phyloP scores from a whole-genome alignment of 169 alveolate species.

The Fabrea salina region DNA sequence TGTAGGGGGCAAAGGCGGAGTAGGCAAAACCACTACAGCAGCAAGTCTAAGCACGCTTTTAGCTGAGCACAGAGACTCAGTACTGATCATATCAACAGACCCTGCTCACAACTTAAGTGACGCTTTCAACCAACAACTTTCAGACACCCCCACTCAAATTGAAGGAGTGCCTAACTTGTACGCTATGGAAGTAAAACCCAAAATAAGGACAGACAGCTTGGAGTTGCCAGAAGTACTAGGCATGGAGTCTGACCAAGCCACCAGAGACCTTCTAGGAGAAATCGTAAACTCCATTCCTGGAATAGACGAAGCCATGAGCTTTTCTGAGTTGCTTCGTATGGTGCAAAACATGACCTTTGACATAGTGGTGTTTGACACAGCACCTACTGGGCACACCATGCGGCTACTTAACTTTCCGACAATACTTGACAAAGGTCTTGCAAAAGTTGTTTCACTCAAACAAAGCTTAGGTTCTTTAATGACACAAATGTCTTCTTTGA shows the following conservation, averaged over 20 bases:
- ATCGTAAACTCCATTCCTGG: conserved; percentile 96
- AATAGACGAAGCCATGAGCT: conserved; percentile 97
- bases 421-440: conserved; percentile 91
- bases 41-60: conserved; percentile 93
- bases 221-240: conserved; percentile 58
- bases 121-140: conserved; percentile 96
- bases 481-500: conserved; percentile 34
- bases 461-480: conserved; percentile 77
- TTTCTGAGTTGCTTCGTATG: conserved; percentile 94
- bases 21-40: conserved; percentile 98
- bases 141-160: conserved; percentile 90
- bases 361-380: conserved; percentile 97
- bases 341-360: conserved; percentile 92
- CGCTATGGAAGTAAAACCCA: conserved; percentile 94
- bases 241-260: conserved; percentile 41
- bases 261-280: conserved; percentile 81
- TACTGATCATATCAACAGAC: conserved; percentile 96
- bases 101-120: conserved; percentile 99
- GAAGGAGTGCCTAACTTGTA: conserved; percentile 92
- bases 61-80: conserved; percentile 92
- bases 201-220: conserved; percentile 50
- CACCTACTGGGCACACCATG: conserved; percentile 99
- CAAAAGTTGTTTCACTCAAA: conserved; percentile 86
- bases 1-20: conserved; percentile 99
- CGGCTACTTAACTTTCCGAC: conserved; percentile 96